A percentile compares a stretch with the other conserved stretches of the same genome.
phyloP scores from a whole-genome alignment of 1,139 yeast genomes.

The Yamadazyma mexicana region DNA sequence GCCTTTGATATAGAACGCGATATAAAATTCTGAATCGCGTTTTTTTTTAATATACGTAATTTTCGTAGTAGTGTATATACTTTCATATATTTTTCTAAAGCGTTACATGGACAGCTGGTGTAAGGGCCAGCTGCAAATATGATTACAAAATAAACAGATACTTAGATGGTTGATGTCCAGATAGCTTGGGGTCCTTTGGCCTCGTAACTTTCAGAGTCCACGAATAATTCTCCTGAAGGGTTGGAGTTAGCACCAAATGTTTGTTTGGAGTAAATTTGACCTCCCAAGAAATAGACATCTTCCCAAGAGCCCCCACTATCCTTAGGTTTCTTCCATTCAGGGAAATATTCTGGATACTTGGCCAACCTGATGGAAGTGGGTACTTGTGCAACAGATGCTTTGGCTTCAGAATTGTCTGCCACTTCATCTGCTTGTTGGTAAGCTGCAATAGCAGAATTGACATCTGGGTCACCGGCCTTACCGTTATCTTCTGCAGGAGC shows the following conservation, averaged over 20 bases:
- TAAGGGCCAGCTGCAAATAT: no score
- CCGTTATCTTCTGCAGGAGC: slow-evolving; percentile 31
- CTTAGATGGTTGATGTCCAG: slow-evolving; percentile 40
- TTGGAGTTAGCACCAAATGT: slow-evolving; percentile 65
- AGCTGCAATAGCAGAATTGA: slow-evolving; percentile 43
- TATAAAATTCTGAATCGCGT: slow-evolving; percentile 1
- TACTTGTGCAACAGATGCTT: slow-evolving; percentile 52
- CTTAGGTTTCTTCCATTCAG: slow-evolving; percentile 85
- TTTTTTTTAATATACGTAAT: background rate
- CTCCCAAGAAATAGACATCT: slow-evolving; percentile 79
- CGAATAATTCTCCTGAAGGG: slow-evolving; percentile 62
- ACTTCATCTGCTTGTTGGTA: slow-evolving; percentile 44
- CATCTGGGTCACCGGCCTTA: slow-evolving; percentile 28
- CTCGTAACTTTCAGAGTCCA: slow-evolving; percentile 71
- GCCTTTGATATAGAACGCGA: no score
- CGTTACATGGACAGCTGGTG: no score
- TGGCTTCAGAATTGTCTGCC: slow-evolving; percentile 28
- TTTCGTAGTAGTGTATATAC: no score
- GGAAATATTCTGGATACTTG: slow-evolving; percentile 86
- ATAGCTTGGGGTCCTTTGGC: slow-evolving; percentile 76
- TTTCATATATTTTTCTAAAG: background rate
- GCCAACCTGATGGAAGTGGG: slow-evolving; percentile 72
- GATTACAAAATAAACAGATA: background rate
- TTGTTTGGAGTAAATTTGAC: slow-evolving; percentile 84
- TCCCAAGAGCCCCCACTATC: slow-evolving; percentile 63